A percentile compares a stretch with the other conserved stretches of the same genome.
These are phyloP conservation scores for Fusarium piperis DNA, from an alignment of 2,329 filamentous ascomycete genomes.

Conservation along the genomic window DNA sequence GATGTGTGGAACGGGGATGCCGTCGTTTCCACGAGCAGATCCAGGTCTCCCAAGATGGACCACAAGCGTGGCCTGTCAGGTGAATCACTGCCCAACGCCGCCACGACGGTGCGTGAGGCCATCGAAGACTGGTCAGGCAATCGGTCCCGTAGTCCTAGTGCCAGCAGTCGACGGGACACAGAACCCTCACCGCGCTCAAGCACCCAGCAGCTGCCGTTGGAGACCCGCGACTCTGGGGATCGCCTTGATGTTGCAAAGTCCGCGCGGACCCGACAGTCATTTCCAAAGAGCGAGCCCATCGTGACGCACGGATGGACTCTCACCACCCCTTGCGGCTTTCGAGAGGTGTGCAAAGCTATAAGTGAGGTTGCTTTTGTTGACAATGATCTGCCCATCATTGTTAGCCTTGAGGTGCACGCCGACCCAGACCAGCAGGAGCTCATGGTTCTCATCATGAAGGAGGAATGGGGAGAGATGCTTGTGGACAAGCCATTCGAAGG, in stretches of 20 bases:
- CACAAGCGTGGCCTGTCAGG: conserved; percentile 60
- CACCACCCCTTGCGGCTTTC: conserved; percentile 86
- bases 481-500: conserved; percentile 67
- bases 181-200: conserved; percentile 47
- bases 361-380: conserved; percentile 79
- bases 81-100: conserved; percentile 57
- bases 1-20: conserved; percentile 88
- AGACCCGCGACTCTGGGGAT: conserved; percentile 49
- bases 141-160: conserved; percentile 54
- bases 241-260: conserved; percentile 44
- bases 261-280: conserved; percentile 37
- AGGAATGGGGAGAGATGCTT: conserved; percentile 82
- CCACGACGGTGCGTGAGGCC: conserved; percentile 52
- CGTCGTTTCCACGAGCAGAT: conserved; percentile 46
- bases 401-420: conserved; percentile 93
- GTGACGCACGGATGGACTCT: conserved; percentile 87
- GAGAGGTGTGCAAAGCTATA: conserved; percentile 85
- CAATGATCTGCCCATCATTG: conserved; percentile 83
- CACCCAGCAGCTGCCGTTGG: conserved; percentile 34
- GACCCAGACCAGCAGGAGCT: conserved; percentile 83
- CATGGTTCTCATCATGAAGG: conserved; percentile 94
- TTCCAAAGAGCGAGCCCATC: conserved; percentile 71
- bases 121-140: conserved; percentile 45
- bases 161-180: conserved; percentile 46
- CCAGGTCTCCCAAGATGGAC: conserved; percentile 52